A percentile compares a stretch with the other conserved stretches of the same genome.
Evolutionary conservation across 306 rosid genomes (phyloP).

Genomic region (Malus fusca): DNA sequence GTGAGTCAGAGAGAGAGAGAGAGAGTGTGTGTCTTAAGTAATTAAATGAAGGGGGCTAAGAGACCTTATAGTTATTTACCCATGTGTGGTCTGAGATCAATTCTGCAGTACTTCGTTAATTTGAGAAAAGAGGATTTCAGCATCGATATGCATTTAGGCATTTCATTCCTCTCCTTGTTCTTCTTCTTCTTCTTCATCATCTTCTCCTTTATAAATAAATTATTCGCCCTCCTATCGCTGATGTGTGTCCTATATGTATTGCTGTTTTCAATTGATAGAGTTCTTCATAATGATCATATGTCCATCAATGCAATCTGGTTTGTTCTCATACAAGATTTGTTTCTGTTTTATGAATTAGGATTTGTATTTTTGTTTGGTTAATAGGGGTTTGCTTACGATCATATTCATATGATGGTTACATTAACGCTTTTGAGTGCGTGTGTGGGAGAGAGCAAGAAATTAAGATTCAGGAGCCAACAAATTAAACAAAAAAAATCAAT

Average conservation of each 20-base stretch:
- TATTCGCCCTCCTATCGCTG: background rate
- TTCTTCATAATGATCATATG: background rate
- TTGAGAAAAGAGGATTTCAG: background rate
- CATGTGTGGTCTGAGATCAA: constrained; percentile 40
- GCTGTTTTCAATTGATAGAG: background rate
- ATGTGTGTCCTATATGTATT: background rate
- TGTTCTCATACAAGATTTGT: background rate
- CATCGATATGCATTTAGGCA: background rate
- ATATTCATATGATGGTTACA: background rate
- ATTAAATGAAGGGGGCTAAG: background rate
- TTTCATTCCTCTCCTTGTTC: background rate
- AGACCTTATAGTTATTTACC: constrained; percentile 23
- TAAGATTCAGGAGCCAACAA: background rate
- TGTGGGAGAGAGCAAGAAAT: background rate
- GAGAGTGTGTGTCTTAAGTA: background rate
- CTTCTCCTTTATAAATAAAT: background rate
- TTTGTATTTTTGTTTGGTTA: background rate
- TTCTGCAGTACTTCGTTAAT: background rate
- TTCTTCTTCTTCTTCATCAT: background rate
- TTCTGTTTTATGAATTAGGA: background rate
- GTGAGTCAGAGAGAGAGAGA: background rate
- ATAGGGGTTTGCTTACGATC: background rate
- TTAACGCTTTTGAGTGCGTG: background rate
- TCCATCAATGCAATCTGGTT: too few species aligned
- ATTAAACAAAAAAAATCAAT: background rate